Base-by-base conservation (phyloP, 805 yeast species). In the Lachancea nothofagi region DNA sequence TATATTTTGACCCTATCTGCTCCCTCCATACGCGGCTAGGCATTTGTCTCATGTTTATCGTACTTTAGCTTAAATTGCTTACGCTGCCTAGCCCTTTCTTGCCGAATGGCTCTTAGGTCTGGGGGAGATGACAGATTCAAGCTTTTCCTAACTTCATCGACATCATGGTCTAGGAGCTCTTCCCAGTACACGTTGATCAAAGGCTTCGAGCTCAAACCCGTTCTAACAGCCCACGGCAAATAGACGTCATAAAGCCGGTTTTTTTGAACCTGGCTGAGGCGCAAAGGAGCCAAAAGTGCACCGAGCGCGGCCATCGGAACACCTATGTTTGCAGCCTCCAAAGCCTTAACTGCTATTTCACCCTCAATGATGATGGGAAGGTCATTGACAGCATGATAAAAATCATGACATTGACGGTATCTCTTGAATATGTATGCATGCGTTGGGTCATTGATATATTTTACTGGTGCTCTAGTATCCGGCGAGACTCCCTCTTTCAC, bases 241-340 rank as follows among this genome's bases (percentile, higher is more conserved):
- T 85, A 90, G 9, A 82, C 74, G 26, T 76, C 74, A 42, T 74
- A 66, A 46, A 90, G 70, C 36, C 89, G 67, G 40, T 72, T 64
- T 43, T 79, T 77, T 53, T 86, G 88, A 36, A 71, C 67, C 2
- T 71, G 62, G 40, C 75, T 78, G 42, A 90, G 70, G 45, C 89
- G 74, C 53, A 83, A 71, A 1, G 96, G 96, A 3, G 96, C 96
- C 47, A 87, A 74, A n/a, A 85, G 51, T 0, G 95, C 89, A 0
- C 96, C 97, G 36, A 93, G 59, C 0, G 96, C 95, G 3, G 96
- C 88, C 94, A 90, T 89, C 10, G 97, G 97, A 32, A 93, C 77
- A 4, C 95, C 94, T 43, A 90, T 74, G 59, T 93, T 90, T 55
- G 93, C 82, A 54, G 80, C 94, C 61, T 90, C 98, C 50, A 93